phyloP scores from a whole-genome alignment of 495 filamentous ascomycete genomes.

The Penicillium cataractarum region DNA sequence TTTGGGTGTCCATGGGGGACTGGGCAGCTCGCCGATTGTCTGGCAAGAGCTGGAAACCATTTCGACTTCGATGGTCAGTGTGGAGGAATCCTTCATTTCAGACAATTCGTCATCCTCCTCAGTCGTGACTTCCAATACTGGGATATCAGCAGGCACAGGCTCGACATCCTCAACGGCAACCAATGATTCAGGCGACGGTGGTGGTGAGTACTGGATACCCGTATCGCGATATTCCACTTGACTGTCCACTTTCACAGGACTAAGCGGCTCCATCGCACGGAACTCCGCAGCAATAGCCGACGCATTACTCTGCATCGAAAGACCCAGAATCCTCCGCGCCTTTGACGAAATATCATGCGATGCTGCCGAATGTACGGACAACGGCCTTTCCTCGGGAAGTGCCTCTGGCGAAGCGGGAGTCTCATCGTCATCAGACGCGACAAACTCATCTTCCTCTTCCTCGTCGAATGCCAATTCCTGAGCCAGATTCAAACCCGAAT shows the following conservation, averaged over 20 bases:
- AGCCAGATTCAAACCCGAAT: conserved; percentile 73
- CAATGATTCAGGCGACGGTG: conserved; percentile 66
- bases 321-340: conserved; percentile 54
- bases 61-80: conserved; percentile 37
- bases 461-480: conserved; percentile 88
- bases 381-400: conserved; percentile 52
- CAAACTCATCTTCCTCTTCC: conserved; percentile 60
- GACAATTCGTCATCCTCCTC: conserved; percentile 5
- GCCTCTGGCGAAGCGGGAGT: conserved; percentile 39
- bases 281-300: conserved; percentile 30
- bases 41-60: conserved; percentile 78
- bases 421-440: conserved; percentile 40
- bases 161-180: conserved; percentile 6
- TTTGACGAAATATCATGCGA: conserved; percentile 48
- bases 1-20: conserved; percentile 70
- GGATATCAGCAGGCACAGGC: not conserved
- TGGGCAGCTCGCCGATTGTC: conserved; percentile 67
- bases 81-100: conserved; percentile 34
- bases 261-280: conserved; percentile 21
- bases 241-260: conserved; percentile 16
- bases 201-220: conserved; percentile 83
- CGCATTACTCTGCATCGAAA: conserved; percentile 40
- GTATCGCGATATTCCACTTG: conserved; percentile 63
- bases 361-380: conserved; percentile 46
- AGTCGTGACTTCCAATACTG: not conserved